Percentiles rank a stretch among this genome's conserved stretches.
Evolutionary conservation across 306 rosid genomes (phyloP).

Genomic region (Cucurbita ficifolia): DNA sequence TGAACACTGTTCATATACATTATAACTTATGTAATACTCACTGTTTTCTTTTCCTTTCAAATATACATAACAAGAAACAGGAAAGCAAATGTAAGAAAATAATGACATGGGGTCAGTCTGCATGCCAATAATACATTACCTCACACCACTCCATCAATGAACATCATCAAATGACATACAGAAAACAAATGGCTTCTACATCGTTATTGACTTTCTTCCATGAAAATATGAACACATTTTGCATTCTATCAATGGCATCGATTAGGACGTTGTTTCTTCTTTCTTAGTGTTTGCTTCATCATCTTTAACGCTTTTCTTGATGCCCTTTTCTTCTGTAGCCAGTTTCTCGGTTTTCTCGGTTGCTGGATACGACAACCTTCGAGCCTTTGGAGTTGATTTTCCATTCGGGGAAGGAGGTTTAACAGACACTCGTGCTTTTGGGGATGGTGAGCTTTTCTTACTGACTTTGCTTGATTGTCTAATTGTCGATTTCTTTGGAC

Average conservation of each 20-base stretch:
- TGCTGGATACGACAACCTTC: slow-evolving; percentile 59
- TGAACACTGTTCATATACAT: not conserved
- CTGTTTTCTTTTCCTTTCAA: not conserved
- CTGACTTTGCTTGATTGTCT: slow-evolving; percentile 41
- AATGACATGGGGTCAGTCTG: slow-evolving; percentile 2
- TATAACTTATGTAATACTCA: not conserved
- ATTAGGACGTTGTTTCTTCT: slow-evolving; percentile 4
- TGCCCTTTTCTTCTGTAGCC: slow-evolving; percentile 19
- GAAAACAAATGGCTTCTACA: slow-evolving; percentile 15
- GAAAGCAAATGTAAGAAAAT: not conserved
- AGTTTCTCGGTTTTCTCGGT: slow-evolving; percentile 36
- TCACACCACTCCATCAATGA: slow-evolving; percentile 31
- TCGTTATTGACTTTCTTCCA: slow-evolving; percentile 1
- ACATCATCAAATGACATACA: slow-evolving; percentile 8
- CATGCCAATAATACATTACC: slow-evolving; percentile 13
- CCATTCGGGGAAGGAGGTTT: slow-evolving; percentile 30
- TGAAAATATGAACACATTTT: slow-evolving; percentile 1
- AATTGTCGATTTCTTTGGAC: slow-evolving; percentile 36
- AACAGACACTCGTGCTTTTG: slow-evolving; percentile 27
- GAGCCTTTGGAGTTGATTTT: slow-evolving; percentile 35
- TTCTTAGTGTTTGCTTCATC: slow-evolving; percentile 18
- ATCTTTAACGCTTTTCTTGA: slow-evolving; percentile 4
- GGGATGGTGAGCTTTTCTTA: slow-evolving; percentile 32
- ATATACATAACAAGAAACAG: not conserved
- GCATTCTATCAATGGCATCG: not conserved